These are phyloP conservation scores for Lodderomyces jiufengensis DNA, from an alignment of 1,139 yeast species.

Conservation along the genomic window DNA sequence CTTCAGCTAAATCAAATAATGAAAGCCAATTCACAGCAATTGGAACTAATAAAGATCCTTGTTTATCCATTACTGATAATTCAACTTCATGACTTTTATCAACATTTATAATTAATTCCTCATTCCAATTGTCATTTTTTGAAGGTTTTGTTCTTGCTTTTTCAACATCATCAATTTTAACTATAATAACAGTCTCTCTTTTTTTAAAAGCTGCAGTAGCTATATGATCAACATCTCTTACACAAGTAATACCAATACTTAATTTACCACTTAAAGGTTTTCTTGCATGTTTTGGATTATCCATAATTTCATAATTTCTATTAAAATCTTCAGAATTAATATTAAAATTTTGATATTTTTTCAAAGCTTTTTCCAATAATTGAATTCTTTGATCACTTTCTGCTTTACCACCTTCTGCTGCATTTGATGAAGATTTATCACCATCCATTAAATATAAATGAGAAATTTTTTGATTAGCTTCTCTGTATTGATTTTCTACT, in stretches of 20 bases:
- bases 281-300: constrained; percentile 68
- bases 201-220: constrained; percentile 76
- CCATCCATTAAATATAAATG: constrained; percentile 88
- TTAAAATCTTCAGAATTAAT: constrained; percentile 64
- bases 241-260: constrained; percentile 64
- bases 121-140: constrained; percentile 80
- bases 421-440: constrained; percentile 78
- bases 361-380: constrained; percentile 75
- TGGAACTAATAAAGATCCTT: constrained; percentile 65
- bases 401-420: constrained; percentile 81
- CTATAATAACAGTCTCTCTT: constrained; percentile 69
- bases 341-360: constrained; percentile 86
- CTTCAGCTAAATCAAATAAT: constrained; percentile 88
- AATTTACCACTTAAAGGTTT: constrained; percentile 82
- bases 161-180: constrained; percentile 85
- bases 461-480: constrained; percentile 85
- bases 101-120: constrained; percentile 73
- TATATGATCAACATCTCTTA: constrained; percentile 89
- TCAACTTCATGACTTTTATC: constrained; percentile 93
- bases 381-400: constrained; percentile 87
- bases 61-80: constrained; percentile 78
- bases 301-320: constrained; percentile 60
- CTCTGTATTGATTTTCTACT: constrained; percentile 89
- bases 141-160: constrained; percentile 73
- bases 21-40: constrained; percentile 94